These are phyloP conservation scores for Rhododendron mucronatum DNA, from an alignment of 148 eudicot species.

Conservation along the genomic window DNA sequence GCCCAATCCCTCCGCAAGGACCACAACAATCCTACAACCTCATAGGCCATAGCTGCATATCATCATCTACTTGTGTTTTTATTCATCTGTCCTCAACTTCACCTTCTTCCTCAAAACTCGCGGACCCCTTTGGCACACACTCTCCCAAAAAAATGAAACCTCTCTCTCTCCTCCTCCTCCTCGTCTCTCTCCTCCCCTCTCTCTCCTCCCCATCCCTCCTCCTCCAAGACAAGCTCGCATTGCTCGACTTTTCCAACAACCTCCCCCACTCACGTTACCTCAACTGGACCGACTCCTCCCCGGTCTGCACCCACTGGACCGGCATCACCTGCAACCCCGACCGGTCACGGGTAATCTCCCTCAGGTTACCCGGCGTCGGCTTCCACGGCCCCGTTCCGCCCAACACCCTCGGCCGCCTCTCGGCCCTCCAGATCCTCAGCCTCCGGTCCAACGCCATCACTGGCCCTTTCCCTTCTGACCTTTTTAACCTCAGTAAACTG, in stretches of 20 bases:
- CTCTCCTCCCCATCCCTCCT: constrained; percentile 3
- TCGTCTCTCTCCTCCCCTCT: background rate
- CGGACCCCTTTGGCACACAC: background rate
- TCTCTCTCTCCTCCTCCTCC: constrained; percentile 3
- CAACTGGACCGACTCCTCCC: constrained; percentile 46
- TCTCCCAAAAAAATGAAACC: background rate
- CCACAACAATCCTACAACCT: background rate
- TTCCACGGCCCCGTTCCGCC: constrained; percentile 65
- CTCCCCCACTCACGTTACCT: constrained; percentile 48
- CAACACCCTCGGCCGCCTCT: constrained; percentile 54
- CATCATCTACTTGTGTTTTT: background rate
- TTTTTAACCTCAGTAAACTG: constrained; percentile 45
- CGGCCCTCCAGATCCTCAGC: constrained; percentile 65
- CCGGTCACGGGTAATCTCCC: constrained; percentile 41
- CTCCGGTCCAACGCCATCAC: constrained; percentile 62
- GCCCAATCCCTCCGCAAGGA: background rate
- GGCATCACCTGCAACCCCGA: constrained; percentile 62
- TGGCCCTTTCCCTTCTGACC: constrained; percentile 69
- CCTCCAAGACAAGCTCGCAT: constrained; percentile 48
- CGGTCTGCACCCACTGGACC: constrained; percentile 71
- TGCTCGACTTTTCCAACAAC: constrained; percentile 49
- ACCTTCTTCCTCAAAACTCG: background rate
- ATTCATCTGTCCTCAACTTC: background rate
- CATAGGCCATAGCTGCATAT: background rate
- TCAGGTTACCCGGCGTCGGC: constrained; percentile 73